phyloP scores from a whole-genome alignment of 441 rosid genomes.

The California macrophylla region DNA sequence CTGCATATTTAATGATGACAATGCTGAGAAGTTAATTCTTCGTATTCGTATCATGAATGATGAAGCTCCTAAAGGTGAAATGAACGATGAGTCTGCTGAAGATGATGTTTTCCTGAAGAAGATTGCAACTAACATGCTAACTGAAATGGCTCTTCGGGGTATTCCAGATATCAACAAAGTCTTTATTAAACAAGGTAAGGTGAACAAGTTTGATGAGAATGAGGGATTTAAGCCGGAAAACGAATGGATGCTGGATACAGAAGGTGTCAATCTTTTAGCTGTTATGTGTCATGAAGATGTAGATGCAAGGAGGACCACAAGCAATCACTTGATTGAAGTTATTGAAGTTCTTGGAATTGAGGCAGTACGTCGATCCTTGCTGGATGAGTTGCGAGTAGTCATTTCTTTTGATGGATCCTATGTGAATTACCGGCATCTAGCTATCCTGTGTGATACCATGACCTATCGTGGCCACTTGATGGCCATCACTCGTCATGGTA shows the following conservation, averaged over 20 bases:
- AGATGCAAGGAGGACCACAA: constrained; percentile 83
- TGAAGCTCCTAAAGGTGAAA: constrained; percentile 86
- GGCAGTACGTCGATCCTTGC: constrained; percentile 82
- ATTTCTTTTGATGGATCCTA: constrained; percentile 96
- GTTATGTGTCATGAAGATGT: constrained; percentile 94
- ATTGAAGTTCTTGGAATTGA: constrained; percentile 95
- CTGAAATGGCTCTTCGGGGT: constrained; percentile 98
- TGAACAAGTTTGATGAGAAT: constrained; percentile 67
- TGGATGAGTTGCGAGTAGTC: constrained; percentile 91
- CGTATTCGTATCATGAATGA: constrained; percentile 97
- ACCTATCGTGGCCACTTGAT: constrained; percentile 96
- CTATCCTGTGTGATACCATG: constrained; percentile 95
- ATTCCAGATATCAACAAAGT: constrained; percentile 96
- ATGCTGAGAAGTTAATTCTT: constrained; percentile 83
- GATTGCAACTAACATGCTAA: constrained; percentile 97
- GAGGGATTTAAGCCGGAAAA: constrained; percentile 73
- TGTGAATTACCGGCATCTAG: constrained; percentile 90
- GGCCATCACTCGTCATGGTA: constrained; percentile 99
- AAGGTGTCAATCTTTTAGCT: constrained; percentile 95
- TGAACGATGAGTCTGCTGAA: constrained; percentile 82
- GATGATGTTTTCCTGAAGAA: constrained; percentile 96
- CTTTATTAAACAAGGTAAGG: constrained; percentile 71
- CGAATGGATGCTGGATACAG: constrained; percentile 99
- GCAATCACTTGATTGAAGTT: constrained; percentile 92
- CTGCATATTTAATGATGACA: constrained; percentile 95